Conservation (phyloP, 2,329 filamentous ascomycete genomes). For the Seiridium unicorne region DNA sequence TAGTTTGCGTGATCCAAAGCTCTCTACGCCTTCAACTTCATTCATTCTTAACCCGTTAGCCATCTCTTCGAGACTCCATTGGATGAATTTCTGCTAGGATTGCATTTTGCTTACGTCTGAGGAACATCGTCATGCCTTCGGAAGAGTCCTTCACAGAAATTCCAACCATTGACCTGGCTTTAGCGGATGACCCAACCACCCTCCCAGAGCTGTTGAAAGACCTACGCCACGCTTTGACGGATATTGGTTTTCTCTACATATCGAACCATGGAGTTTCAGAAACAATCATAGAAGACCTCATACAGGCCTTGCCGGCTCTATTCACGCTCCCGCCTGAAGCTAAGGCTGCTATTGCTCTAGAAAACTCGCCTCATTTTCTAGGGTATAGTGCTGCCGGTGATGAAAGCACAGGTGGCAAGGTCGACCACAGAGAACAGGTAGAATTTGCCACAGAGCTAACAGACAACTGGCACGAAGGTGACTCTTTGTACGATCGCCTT, state of each 20-base stretch:
- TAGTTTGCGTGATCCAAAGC: not conserved
- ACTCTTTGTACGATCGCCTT: constrained; percentile 39
- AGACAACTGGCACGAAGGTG: constrained; percentile 28
- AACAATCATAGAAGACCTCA: constrained; percentile 33
- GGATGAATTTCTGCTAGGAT: no score
- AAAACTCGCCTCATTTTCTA: constrained; percentile 59
- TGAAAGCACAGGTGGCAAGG: constrained; percentile 52
- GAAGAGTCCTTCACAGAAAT: constrained; percentile 34
- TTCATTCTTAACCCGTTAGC: no score
- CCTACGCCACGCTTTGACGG: constrained; percentile 44
- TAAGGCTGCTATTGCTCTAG: constrained; percentile 41
- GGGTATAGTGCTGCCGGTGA: constrained; percentile 56
- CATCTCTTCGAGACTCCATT: no score
- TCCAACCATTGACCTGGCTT: constrained; percentile 48
- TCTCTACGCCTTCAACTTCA: not conserved
- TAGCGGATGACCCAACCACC: constrained; percentile 31
- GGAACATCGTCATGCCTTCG: not conserved
- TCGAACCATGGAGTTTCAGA: constrained; percentile 44
- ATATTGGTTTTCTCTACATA: constrained; percentile 54
- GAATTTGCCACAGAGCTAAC: constrained; percentile 57
- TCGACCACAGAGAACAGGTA: constrained; percentile 56
- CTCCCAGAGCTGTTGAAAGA: constrained; percentile 36
- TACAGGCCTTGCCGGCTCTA: constrained; percentile 37
- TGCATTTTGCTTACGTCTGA: no score
- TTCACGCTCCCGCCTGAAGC: constrained; percentile 36